These are phyloP conservation scores for Gastroboletus turbinatus DNA, from an alignment of 1,284 basidiomycete species.

Conservation along the genomic window DNA sequence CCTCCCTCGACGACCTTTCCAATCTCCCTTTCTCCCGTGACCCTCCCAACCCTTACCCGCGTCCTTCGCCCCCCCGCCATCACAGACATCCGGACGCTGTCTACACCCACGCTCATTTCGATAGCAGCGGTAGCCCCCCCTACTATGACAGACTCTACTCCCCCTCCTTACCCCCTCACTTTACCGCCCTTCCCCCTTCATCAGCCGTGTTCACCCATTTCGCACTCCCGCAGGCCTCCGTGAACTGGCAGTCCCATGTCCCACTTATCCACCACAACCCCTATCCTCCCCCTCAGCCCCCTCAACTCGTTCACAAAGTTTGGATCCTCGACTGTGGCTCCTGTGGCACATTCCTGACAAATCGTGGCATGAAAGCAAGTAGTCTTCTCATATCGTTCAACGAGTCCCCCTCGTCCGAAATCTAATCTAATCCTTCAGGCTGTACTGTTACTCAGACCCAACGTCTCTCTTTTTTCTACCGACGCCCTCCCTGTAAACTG, in stretches of 20 bases:
- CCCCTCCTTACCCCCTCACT: conserved; percentile 18
- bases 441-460: conserved; percentile 78
- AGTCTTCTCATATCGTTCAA: conserved; percentile 1
- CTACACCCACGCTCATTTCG: conserved; percentile 36
- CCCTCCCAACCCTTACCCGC: conserved; percentile 26
- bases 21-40: conserved; percentile 5
- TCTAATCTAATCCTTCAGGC: conserved; percentile 48
- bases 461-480: conserved; percentile 81
- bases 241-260: conserved; percentile 27
- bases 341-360: conserved; percentile 75
- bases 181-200: conserved; percentile 9
- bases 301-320: conserved; percentile 61
- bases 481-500: conserved; percentile 81
- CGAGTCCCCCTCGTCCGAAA: background rate
- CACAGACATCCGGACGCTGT: conserved; percentile 17
- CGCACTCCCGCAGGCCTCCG: conserved; percentile 18
- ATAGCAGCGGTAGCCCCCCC: conserved; percentile 9
- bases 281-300: conserved; percentile 42
- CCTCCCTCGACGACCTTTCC: conserved; percentile 1
- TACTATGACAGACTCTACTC: conserved; percentile 22
- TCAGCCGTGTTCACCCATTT: conserved; percentile 28
- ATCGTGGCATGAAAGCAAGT: conserved; percentile 81
- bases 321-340: conserved; percentile 79
- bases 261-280: conserved; percentile 37
- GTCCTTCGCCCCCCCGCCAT: conserved; percentile 13